These are phyloP conservation scores for Turritis glabra DNA, from an alignment of 345 rosid genomes.

Conservation along the genomic window DNA sequence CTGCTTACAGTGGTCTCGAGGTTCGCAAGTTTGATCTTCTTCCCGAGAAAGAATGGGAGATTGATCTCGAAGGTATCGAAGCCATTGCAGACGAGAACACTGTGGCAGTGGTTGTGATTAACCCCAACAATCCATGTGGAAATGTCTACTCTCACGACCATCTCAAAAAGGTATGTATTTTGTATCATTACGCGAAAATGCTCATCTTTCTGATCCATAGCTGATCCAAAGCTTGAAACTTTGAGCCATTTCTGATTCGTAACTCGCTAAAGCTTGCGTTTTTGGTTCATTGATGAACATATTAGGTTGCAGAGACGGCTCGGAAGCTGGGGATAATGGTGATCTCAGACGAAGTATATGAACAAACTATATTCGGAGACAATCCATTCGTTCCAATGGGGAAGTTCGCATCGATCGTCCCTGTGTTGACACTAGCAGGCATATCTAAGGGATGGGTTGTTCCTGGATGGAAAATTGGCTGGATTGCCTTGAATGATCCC, in stretches of 20 bases:
- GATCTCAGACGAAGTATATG: conserved; percentile 67
- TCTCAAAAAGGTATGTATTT: conserved; percentile 42
- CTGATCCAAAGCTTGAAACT: background rate
- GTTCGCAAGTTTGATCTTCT: conserved; percentile 60
- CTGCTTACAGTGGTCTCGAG: conserved; percentile 40
- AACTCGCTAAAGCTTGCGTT: background rate
- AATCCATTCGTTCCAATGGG: conserved; percentile 58
- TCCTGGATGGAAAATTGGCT: conserved; percentile 69
- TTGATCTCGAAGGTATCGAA: conserved; percentile 54
- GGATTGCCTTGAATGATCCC: conserved; percentile 55
- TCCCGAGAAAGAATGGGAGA: conserved; percentile 62
- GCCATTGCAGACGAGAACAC: conserved; percentile 63
- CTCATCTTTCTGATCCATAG: background rate
- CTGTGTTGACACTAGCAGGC: conserved; percentile 60
- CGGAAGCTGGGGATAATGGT: conserved; percentile 57
- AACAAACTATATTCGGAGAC: conserved; percentile 49
- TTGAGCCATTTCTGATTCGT: background rate
- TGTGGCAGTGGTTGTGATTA: conserved; percentile 55
- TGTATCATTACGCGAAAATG: background rate
- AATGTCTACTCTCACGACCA: conserved; percentile 51
- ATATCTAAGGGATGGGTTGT: conserved; percentile 67
- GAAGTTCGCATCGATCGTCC: conserved; percentile 53
- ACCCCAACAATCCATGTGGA: conserved; percentile 47
- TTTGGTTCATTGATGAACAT: background rate
- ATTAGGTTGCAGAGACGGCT: conserved; percentile 56